Percentiles rank a stretch among this genome's conserved stretches.
These are phyloP conservation scores for Arctostaphylos glauca DNA, from an alignment of 148 eudicot genomes.

Conservation along the genomic window DNA sequence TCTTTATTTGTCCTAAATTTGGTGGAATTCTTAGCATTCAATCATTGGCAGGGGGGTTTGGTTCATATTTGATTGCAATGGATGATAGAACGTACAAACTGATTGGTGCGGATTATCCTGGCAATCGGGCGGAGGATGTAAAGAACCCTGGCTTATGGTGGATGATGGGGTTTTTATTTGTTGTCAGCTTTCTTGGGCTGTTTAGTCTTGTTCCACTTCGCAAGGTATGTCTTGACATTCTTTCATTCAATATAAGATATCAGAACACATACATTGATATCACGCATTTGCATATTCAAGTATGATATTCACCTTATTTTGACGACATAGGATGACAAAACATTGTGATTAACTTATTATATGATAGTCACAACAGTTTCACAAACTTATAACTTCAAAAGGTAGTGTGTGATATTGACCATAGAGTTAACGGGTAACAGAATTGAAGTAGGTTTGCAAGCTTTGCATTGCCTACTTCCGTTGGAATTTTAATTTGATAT, in stretches of 20 bases:
- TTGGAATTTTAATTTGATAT: not conserved
- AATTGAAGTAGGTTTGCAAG: not conserved
- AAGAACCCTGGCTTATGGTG: slow-evolving; percentile 83
- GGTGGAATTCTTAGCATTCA: slow-evolving; percentile 1
- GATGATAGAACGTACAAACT: slow-evolving; percentile 82
- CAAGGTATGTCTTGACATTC: slow-evolving; percentile 45
- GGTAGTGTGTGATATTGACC: not conserved
- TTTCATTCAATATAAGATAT: not conserved
- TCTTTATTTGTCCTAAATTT: not conserved
- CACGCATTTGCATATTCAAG: not conserved
- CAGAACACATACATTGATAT: not conserved
- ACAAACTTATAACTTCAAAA: not conserved
- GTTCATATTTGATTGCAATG: slow-evolving; percentile 90
- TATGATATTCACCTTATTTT: not conserved
- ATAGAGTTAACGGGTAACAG: not conserved
- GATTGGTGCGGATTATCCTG: slow-evolving; percentile 82
- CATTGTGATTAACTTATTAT: not conserved
- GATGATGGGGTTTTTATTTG: slow-evolving; percentile 89
- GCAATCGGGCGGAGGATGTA: slow-evolving; percentile 84
- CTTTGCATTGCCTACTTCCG: not conserved
- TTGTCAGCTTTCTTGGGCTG: slow-evolving; percentile 91
- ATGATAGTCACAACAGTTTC: not conserved
- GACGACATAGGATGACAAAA: not conserved
- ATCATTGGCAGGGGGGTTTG: slow-evolving; percentile 70
- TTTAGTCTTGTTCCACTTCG: slow-evolving; percentile 95